Percentiles rank a stretch among this genome's conserved stretches.
Conservation (phyloP, 768 basidiomycete genomes). For the Hypsizygus marmoreus region DNA sequence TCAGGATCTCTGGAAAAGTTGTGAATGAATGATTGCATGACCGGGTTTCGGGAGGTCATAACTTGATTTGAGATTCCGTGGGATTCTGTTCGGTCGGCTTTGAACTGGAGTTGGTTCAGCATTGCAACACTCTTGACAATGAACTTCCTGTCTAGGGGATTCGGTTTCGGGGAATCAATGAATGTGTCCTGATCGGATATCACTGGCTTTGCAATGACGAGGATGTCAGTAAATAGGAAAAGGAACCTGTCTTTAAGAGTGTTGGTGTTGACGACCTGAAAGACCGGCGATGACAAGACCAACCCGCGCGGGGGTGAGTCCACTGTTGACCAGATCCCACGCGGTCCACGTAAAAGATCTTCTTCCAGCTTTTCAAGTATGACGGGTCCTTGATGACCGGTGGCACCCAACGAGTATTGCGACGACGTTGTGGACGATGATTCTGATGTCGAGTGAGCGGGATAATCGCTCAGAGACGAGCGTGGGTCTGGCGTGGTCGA, state of each 20-base stretch:
- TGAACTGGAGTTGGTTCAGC: constrained; percentile 68
- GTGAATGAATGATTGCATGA: constrained; percentile 72
- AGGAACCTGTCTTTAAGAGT: constrained; percentile 95
- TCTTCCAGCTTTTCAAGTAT: constrained; percentile 75
- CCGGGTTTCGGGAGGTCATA: constrained; percentile 53
- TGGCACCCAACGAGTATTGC: constrained; percentile 53
- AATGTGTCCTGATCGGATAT: constrained; percentile 66
- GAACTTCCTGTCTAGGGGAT: constrained; percentile 76
- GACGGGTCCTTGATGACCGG: constrained; percentile 46
- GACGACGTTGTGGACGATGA: constrained; percentile 76
- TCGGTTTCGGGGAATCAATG: constrained; percentile 51
- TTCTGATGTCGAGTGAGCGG: constrained; percentile 67
- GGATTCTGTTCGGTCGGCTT: constrained; percentile 67
- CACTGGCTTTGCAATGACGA: constrained; percentile 91
- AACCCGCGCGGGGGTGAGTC: constrained; percentile 89
- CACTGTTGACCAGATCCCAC: constrained; percentile 62
- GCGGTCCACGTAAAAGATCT: constrained; percentile 61
- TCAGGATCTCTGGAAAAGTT: constrained; percentile 84
- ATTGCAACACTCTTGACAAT: constrained; percentile 89
- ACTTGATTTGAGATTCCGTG: constrained; percentile 41
- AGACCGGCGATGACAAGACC: constrained; percentile 79
- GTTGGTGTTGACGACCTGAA: constrained; percentile 93
- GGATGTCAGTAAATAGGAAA: constrained; percentile 95
- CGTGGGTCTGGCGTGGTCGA: constrained; percentile 78
- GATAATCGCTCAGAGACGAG: constrained; percentile 74